These are phyloP conservation scores for Apophysomyces elegans DNA, from an alignment of 371 early-diverging fungal genomes.

Conservation along the genomic window DNA sequence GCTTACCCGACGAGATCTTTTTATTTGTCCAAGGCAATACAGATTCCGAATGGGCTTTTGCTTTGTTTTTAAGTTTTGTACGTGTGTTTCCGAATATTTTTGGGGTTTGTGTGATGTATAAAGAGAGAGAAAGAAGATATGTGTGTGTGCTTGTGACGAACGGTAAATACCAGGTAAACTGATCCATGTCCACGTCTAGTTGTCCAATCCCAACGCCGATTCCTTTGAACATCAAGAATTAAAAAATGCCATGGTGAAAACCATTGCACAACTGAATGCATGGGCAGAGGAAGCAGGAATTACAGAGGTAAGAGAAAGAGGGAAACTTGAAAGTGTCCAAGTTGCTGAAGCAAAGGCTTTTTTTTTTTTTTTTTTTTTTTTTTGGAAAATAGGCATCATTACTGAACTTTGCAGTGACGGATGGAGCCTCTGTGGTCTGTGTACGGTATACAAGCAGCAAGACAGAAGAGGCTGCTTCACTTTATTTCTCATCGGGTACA, in stretches of 20 bases:
- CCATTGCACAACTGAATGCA: constrained; percentile 71
- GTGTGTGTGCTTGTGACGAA: too few species aligned
- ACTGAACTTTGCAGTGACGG: constrained; percentile 89
- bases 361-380: background rate
- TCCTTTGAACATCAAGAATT: constrained; percentile 62
- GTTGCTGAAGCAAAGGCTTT: background rate
- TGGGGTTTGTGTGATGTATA: background rate
- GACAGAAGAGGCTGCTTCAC: constrained; percentile 74
- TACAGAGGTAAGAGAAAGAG: constrained; percentile 35
- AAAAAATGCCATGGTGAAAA: constrained; percentile 75
- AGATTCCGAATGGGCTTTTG: constrained; percentile 88
- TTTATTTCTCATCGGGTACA: constrained; percentile 82
- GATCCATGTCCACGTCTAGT: constrained; percentile 32
- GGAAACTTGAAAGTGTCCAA: background rate
- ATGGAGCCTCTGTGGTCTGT: constrained; percentile 80
- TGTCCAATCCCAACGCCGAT: constrained; percentile 56
- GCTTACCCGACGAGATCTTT: constrained; percentile 73
- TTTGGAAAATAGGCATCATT: constrained; percentile 56
- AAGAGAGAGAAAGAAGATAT: too few species aligned
- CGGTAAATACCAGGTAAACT: background rate
- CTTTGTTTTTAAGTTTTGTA: constrained; percentile 80
- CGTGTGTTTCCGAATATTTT: constrained; percentile 8
- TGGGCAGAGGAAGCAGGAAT: constrained; percentile 72
- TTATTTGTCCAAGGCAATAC: constrained; percentile 81
- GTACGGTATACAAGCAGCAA: constrained; percentile 76